Percentiles rank a stretch among this genome's conserved stretches.
phyloP scores from a whole-genome alignment of 345 rosid genomes.

The Mercurialis annua region DNA sequence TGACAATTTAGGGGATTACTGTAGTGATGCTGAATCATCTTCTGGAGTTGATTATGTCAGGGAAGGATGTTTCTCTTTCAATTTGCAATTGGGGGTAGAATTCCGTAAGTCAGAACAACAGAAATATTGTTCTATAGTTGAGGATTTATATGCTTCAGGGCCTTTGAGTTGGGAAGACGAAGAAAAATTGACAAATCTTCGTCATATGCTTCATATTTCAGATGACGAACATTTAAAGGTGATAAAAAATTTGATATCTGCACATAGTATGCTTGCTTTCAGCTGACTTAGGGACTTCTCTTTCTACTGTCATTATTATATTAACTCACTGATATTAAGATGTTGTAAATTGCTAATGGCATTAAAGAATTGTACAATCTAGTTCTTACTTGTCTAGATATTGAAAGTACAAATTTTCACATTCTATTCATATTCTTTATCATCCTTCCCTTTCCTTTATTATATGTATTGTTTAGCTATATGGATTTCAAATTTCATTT shows the following conservation, averaged over 20 bases:
- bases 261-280: constrained; percentile 15
- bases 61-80: not conserved
- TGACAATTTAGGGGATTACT: constrained; percentile 11
- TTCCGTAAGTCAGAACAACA: constrained; percentile 19
- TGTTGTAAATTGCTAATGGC: constrained; percentile 8
- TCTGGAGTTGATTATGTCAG: constrained; percentile 3
- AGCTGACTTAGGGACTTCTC: constrained; percentile 18
- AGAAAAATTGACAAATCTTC: constrained; percentile 28
- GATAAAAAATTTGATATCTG: constrained; percentile 32
- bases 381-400: not conserved
- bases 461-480: not conserved
- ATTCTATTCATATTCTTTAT: not conserved
- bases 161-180: constrained; percentile 41
- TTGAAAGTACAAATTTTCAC: not conserved
- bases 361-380: constrained; percentile 8
- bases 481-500: not conserved
- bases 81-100: constrained; percentile 11
- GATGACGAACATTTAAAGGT: constrained; percentile 36
- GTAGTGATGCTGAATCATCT: constrained; percentile 34
- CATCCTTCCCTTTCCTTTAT: not conserved
- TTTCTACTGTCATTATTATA: not conserved
- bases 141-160: constrained; percentile 29
- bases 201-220: constrained; percentile 29
- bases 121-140: constrained; percentile 10
- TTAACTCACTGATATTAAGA: not conserved